Base-by-base conservation (phyloP, 495 filamentous ascomycete species). In the Tuber aestivum region DNA sequence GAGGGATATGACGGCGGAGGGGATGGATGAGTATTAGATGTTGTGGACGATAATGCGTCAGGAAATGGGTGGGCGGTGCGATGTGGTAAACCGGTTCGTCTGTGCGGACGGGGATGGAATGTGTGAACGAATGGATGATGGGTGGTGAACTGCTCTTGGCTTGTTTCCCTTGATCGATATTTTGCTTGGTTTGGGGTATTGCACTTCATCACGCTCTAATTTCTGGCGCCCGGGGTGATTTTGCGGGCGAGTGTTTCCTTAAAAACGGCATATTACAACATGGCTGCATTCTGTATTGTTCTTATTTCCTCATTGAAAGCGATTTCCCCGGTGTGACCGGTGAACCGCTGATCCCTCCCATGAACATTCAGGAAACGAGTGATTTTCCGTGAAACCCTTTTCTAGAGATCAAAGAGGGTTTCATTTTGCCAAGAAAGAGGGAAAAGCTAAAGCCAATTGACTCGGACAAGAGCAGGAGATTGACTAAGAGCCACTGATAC, bases 1-100 rank as follows among this genome's bases (percentile, higher is more conserved):
- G 44, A 89, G 86, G 83, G 89, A 91, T 78, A 86, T 85, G 81
- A 85, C 83, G 5, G 89, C 88, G 0, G 87, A 87, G 81, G 82
- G 45, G 35, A 75, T 72, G 21, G 82, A 83, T 76, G 79, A 77
- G 41, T 82, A 86, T 88, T 75, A 79, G 61, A 32, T 35, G n/a
- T 14, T 38, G 6, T 3, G 35, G 44, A 21, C 21, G 70, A 23
- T 21, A 40, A 44, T 65, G 56, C 5, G 27, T 65, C 16, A 35
- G 20, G 56, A 65, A 65, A 6, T 32, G 27, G 27, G 56, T 35
- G 56, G 27, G 27, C 27, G n/a, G 12, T 65, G 56, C 16, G 50
- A 9, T 61, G n/a, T 61, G 56, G 56, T 32, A 16, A 12, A 32
- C 23, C 9, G 7, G 48, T 27, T 35, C 18, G n/a, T 32, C 10